Base-by-base conservation (phyloP, 495 filamentous ascomycete genomes). In the Podospora appendiculata region DNA sequence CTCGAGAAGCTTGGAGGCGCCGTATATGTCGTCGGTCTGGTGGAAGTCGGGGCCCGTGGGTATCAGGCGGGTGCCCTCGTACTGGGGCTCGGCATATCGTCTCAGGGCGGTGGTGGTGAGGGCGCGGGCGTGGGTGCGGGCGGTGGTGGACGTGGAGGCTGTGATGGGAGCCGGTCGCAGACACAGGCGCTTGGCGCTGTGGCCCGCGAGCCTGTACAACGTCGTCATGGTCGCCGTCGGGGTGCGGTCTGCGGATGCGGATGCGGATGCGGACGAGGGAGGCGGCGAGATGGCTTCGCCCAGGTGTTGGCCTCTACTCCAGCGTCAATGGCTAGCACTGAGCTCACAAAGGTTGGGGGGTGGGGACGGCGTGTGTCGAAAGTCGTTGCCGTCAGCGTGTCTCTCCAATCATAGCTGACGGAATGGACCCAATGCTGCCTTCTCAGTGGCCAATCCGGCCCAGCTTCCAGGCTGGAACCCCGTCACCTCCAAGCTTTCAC, bases 71-170 rank as follows among this genome's bases (percentile, higher is more conserved):
- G 87, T 85, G 53, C 78, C 61, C 66, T 83, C 73, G 57, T 84
- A 83, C 58, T 70, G 63, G 36, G 74, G 63, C 40, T 77, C 70
- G 56, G 85, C 84, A 59, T 81, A 76, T 55, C 74, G 78, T 55
- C 84, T 84, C 57, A 84, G 73, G 39, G 78, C 70, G 25, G 88
- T 77, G 58, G 81, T 79, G 58, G 88, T 81, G 70, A 95, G 82
- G 58, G 81, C 79, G 58, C 51, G 52, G 52, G 41, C 44, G 54
- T 41, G 6, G 50, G 19, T 42, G 56, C 48, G 34, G 11, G 34
- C 6, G 6, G 34, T 42, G 57, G 60, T 45, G 25, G 59, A 55
- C 16, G 33, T 42, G 32, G 32, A 14, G 3, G 49, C 39, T 41
- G 61, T 53, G 19, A 59, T 19, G 45, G 50, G 48, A 25, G 25